Conservation (phyloP, 371 early-diverging fungal genomes). For the Saksenaea oblongispora region DNA sequence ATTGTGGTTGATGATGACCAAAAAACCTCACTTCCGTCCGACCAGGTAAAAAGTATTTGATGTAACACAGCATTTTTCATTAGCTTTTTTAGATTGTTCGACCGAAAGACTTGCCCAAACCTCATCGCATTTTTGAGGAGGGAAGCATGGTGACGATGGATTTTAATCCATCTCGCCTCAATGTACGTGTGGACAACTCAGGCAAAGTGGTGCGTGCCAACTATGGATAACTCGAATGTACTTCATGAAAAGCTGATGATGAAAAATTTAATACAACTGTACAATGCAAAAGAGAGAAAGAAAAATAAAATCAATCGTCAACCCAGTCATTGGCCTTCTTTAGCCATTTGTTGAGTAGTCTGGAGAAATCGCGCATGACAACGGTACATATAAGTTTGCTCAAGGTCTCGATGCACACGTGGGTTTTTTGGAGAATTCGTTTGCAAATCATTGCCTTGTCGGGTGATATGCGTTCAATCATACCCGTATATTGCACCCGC, state of each 20-base stretch:
- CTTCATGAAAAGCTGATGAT: too few relatives aligned
- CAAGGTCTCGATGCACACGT: constrained; percentile 22
- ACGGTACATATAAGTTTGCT: constrained; percentile 31
- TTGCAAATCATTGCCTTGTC: constrained; percentile 14
- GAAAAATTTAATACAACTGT: constrained; percentile 3
- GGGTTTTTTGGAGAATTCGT: constrained; percentile 12
- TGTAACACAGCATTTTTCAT: not conserved
- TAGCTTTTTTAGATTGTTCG: constrained; percentile 22
- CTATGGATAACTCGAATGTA: constrained; percentile 31
- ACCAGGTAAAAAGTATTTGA: constrained; percentile 23
- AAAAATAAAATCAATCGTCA: constrained; percentile 16
- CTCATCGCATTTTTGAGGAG: constrained; percentile 28
- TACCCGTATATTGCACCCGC: constrained; percentile 14
- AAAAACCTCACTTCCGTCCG: constrained; percentile 22
- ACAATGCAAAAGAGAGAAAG: not conserved
- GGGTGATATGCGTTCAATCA: constrained; percentile 8
- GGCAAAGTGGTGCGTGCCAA: constrained; percentile 26
- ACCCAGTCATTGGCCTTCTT: constrained; percentile 36
- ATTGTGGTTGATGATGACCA: constrained; percentile 27
- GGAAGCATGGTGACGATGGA: constrained; percentile 38
- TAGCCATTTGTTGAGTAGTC: constrained; percentile 40
- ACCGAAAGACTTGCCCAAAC: constrained; percentile 32
- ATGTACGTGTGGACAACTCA: constrained; percentile 33
- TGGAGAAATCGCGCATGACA: constrained; percentile 38
- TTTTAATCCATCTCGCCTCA: constrained; percentile 38